Conservation (phyloP, 176 grass and related monocot species). For the Secale cereale region DNA sequence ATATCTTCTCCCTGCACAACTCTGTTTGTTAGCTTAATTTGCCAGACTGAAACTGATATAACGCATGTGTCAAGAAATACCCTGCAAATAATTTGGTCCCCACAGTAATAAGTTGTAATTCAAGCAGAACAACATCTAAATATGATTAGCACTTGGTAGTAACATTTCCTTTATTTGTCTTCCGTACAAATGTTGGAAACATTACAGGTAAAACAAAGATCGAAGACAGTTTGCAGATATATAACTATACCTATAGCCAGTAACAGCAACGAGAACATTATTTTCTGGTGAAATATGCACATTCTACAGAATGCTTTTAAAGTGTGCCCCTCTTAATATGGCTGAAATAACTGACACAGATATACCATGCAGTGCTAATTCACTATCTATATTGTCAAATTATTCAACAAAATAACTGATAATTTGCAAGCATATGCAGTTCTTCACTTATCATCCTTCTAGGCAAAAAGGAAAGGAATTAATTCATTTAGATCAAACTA, state of each 20-base stretch:
- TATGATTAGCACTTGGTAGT: background rate
- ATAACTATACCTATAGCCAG: background rate
- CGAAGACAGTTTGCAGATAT: background rate
- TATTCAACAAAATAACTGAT: slow-evolving; percentile 14
- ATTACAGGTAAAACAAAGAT: slow-evolving; percentile 6
- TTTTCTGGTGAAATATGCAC: background rate
- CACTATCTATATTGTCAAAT: background rate
- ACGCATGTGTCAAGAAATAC: background rate
- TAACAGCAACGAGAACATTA: background rate
- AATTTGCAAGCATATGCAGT: background rate
- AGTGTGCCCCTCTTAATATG: background rate
- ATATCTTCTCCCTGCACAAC: slow-evolving; percentile 79
- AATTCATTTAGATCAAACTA: background rate
- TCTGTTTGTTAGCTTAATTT: slow-evolving; percentile 18
- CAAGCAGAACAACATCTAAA: slow-evolving; percentile 1
- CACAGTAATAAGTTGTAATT: background rate
- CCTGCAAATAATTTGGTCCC: background rate
- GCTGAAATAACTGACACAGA: background rate
- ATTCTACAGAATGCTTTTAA: background rate
- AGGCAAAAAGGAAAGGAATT: background rate
- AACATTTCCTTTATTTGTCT: background rate
- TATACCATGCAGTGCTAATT: background rate
- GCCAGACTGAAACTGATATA: background rate
- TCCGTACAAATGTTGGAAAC: background rate
- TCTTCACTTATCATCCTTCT: background rate